Evolutionary conservation across 257 asterid genomes (phyloP).

Genomic region (Mitragyna speciosa): DNA sequence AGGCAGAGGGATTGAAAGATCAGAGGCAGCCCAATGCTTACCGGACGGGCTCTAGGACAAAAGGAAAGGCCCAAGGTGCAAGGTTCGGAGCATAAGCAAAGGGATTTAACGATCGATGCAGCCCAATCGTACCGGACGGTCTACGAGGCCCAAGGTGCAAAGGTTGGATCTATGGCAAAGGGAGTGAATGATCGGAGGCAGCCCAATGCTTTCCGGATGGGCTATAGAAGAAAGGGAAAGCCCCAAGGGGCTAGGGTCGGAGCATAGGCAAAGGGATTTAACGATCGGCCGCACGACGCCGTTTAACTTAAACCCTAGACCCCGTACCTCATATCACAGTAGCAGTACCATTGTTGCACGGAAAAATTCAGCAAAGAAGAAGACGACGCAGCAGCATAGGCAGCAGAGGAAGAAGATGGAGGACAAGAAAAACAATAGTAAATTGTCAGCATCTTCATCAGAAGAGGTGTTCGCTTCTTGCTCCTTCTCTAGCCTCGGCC

Average conservation of each 20-base stretch:
- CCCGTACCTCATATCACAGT: not conserved
- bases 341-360: not conserved
- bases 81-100: too few relatives aligned
- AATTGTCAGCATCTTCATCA: constrained; percentile 15
- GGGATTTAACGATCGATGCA: too few relatives aligned
- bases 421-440: constrained; percentile 7
- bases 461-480: constrained; percentile 76
- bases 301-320: constrained; percentile 20
- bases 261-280: too few relatives aligned
- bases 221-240: not conserved
- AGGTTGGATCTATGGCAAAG: too few relatives aligned
- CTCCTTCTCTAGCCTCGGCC: constrained; percentile 81
- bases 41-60: too few relatives aligned
- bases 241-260: not conserved
- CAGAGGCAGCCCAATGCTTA: too few relatives aligned
- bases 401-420: constrained; percentile 4
- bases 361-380: not conserved
- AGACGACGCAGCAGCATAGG: not conserved
- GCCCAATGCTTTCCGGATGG: not conserved
- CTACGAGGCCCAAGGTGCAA: too few relatives aligned
- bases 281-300: not conserved
- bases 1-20: too few relatives aligned
- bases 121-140: too few relatives aligned
- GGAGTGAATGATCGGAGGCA: too few relatives aligned
- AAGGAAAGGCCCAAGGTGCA: too few relatives aligned